phyloP scores from a whole-genome alignment of 768 basidiomycete genomes.

The Antrodiella citrinella region DNA sequence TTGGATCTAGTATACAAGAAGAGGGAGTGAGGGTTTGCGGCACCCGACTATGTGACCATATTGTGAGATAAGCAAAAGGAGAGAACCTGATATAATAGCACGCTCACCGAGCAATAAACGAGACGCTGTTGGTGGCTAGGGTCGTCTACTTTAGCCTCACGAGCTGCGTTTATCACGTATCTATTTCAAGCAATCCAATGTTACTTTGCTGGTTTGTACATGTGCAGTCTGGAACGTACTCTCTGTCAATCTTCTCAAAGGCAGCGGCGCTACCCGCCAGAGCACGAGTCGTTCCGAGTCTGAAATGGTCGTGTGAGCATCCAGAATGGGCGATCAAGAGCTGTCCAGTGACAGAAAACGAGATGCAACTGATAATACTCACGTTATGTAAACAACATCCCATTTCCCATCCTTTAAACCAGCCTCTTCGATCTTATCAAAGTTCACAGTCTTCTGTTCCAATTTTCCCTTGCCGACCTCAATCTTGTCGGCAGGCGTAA shows the following conservation, averaged over 20 bases:
- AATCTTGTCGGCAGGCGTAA: slow-evolving; percentile 35
- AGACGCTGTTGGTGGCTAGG: slow-evolving; percentile 44
- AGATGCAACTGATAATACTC: slow-evolving; percentile 16
- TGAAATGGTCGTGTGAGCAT: no score
- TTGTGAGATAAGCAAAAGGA: neutral
- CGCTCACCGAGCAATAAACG: slow-evolving; percentile 60
- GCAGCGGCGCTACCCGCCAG: slow-evolving; percentile 47
- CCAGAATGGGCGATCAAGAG: neutral
- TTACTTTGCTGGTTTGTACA: neutral
- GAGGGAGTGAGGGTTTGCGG: slow-evolving; percentile 28
- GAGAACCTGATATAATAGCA: no score
- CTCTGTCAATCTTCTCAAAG: slow-evolving; percentile 73
- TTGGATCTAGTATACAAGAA: slow-evolving; percentile 43
- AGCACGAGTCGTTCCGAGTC: slow-evolving; percentile 58
- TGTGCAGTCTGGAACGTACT: slow-evolving; percentile 31
- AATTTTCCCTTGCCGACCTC: slow-evolving; percentile 44
- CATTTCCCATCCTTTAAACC: slow-evolving; percentile 49
- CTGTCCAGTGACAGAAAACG: neutral
- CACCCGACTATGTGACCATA: slow-evolving; percentile 28
- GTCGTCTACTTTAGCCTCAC: slow-evolving; percentile 47
- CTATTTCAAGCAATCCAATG: slow-evolving; percentile 23
- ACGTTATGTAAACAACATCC: slow-evolving; percentile 74
- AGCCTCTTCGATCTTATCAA: slow-evolving; percentile 41
- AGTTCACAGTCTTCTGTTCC: slow-evolving; percentile 59
- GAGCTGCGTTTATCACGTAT: slow-evolving; percentile 69